phyloP scores from a whole-genome alignment of 2,329 filamentous ascomycete species.

The Ilyonectria destructans region DNA sequence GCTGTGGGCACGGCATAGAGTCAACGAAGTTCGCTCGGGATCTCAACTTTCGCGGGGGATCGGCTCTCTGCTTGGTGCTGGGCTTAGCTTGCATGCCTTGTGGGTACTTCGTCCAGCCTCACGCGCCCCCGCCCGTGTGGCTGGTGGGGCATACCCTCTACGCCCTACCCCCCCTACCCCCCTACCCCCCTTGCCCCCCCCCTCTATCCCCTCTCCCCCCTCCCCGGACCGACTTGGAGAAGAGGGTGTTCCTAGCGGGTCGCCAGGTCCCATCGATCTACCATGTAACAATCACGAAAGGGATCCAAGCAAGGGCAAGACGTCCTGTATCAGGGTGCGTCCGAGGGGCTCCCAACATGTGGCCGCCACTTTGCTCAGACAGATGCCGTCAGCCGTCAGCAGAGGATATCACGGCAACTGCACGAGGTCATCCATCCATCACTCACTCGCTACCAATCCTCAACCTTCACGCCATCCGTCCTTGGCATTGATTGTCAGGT shows the following conservation, averaged over 20 bases:
- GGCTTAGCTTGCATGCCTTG: conserved; percentile 24
- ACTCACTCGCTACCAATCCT: neutral
- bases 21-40: conserved; percentile 45
- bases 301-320: neutral
- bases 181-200: too few relatives aligned
- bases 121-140: conserved; percentile 10
- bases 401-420: neutral
- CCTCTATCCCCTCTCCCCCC: neutral
- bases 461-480: conserved; percentile 7
- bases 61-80: conserved; percentile 13
- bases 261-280: neutral
- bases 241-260: neutral
- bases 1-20: conserved; percentile 37
- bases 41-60: conserved; percentile 48
- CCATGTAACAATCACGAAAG: neutral
- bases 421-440: neutral
- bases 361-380: too few relatives aligned
- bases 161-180: neutral
- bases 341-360: too few relatives aligned
- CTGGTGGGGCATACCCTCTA: neutral
- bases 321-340: neutral
- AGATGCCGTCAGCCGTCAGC: neutral
- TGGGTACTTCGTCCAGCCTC: conserved; percentile 30
- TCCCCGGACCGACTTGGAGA: conserved; percentile 22
- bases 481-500: conserved; percentile 33